These are phyloP conservation scores for Chalaropsis thielavioides DNA, from an alignment of 2,329 filamentous ascomycete genomes.

Conservation along the genomic window DNA sequence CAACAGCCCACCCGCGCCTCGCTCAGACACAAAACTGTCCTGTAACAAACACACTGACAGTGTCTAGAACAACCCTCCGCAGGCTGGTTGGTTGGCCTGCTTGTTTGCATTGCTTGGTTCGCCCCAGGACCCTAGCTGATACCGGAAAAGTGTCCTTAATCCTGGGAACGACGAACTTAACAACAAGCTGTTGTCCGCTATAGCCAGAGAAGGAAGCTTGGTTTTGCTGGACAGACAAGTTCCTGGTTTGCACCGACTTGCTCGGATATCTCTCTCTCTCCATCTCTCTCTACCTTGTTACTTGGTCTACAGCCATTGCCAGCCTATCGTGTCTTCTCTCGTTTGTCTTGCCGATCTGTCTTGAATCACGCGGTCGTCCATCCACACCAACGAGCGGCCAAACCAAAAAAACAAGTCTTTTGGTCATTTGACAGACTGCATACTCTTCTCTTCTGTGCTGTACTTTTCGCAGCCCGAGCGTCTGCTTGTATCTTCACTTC, in stretches of 20 bases:
- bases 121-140: constrained; percentile 10
- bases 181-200: not conserved
- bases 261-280: not conserved
- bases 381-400: not conserved
- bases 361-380: not conserved
- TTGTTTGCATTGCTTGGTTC: not conserved
- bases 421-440: not conserved
- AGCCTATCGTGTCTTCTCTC: not conserved
- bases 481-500: not conserved
- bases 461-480: not conserved
- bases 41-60: not conserved
- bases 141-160: constrained; percentile 18
- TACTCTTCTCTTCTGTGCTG: not conserved
- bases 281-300: not conserved
- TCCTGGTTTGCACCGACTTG: not conserved
- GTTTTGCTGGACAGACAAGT: not conserved
- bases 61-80: not conserved
- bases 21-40: not conserved
- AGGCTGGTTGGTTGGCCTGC: not conserved
- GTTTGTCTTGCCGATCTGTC: not conserved
- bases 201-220: not conserved
- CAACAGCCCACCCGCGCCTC: not conserved
- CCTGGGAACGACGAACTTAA: not conserved
- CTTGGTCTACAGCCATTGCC: not conserved
- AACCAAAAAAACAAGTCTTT: not conserved